These are phyloP conservation scores for Populus ilicifolia DNA, from an alignment of 345 rosid species.

Conservation along the genomic window DNA sequence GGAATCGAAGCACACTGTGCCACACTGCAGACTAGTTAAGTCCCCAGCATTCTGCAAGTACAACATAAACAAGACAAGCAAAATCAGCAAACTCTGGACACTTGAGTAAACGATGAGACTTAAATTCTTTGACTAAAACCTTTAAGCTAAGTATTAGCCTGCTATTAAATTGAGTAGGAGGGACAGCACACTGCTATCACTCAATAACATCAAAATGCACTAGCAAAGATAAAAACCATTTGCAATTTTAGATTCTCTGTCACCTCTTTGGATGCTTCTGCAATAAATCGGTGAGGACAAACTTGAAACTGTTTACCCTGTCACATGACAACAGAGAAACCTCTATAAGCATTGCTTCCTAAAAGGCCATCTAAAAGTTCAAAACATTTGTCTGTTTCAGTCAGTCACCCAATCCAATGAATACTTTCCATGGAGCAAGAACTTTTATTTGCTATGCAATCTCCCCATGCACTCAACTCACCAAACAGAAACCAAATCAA, in stretches of 20 bases:
- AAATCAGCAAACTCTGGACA: background rate
- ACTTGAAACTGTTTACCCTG: background rate
- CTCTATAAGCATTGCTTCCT: background rate
- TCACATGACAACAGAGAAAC: background rate
- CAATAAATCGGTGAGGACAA: background rate
- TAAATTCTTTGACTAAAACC: background rate
- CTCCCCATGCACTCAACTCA: background rate
- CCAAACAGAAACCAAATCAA: background rate
- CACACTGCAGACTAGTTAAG: background rate
- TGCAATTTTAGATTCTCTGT: background rate
- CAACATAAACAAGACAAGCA: background rate
- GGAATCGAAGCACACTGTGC: background rate
- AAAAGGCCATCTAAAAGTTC: background rate
- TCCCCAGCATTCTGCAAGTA: background rate
- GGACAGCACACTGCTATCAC: background rate
- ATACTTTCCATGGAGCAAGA: background rate
- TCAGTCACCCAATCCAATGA: background rate
- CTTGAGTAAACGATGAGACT: background rate
- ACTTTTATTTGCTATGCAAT: background rate
- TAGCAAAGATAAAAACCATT: background rate
- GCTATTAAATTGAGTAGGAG: background rate
- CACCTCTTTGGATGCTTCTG: background rate
- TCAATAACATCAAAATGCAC: background rate
- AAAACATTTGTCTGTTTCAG: background rate
- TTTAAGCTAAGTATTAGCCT: background rate